Evolutionary conservation across 345 rosid species (phyloP).

Genomic region (Melaleuca alternifolia): DNA sequence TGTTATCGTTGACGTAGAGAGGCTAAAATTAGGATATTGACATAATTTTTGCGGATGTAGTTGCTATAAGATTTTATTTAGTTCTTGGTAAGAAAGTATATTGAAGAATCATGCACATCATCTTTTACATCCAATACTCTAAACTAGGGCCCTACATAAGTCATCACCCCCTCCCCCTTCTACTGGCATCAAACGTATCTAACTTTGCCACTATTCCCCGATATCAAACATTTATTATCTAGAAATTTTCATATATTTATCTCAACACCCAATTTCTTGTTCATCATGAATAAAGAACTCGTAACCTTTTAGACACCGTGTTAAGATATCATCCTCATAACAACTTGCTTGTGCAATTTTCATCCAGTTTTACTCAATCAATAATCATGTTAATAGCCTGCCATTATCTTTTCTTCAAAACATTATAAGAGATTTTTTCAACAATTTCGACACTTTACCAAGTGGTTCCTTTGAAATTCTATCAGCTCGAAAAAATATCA

Average conservation of each 20-base stretch:
- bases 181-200: neutral
- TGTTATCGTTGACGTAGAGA: neutral
- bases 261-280: too few species aligned
- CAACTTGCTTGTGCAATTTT: too few species aligned
- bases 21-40: neutral
- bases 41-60: neutral
- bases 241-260: neutral
- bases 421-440: too few species aligned
- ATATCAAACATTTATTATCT: neutral
- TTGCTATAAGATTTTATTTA: neutral
- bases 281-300: too few species aligned
- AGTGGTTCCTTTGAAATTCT: too few species aligned
- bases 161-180: neutral
- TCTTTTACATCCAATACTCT: neutral
- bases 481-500: neutral
- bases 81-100: neutral
- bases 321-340: too few species aligned
- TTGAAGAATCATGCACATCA: neutral
- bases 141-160: neutral
- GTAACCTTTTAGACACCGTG: too few species aligned
- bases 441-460: neutral
- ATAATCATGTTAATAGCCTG: too few species aligned
- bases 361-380: too few species aligned
- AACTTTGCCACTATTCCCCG: neutral
- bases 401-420: too few species aligned